Percentiles rank a stretch among this genome's conserved stretches.
Evolutionary conservation across 2,329 filamentous ascomycete genomes (phyloP).

Genomic region (Cadophora malorum): DNA sequence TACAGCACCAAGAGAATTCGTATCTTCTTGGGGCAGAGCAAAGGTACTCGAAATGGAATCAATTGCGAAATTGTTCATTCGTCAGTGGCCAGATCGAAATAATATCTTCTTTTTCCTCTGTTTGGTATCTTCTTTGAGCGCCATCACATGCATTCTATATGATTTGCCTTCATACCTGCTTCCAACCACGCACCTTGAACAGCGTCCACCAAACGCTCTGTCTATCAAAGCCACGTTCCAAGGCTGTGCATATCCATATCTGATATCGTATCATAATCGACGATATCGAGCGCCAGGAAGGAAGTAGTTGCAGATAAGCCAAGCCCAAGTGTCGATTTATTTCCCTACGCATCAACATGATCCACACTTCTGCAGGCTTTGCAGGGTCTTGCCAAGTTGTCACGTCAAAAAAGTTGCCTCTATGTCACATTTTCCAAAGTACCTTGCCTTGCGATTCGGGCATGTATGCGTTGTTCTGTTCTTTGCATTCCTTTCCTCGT

Average conservation of each 20-base stretch:
- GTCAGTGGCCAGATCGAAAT: background rate
- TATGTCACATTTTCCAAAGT: background rate
- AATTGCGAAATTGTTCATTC: background rate
- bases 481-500: background rate
- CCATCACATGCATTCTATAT: constrained; percentile 11
- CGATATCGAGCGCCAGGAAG: background rate
- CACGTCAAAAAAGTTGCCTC: background rate
- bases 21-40: background rate
- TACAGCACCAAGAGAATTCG: background rate
- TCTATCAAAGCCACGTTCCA: constrained; percentile 7
- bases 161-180: background rate
- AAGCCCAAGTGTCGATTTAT: constrained; percentile 4
- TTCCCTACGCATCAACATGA: background rate
- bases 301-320: constrained; percentile 11
- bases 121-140: background rate
- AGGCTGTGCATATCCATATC: constrained; percentile 7
- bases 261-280: background rate
- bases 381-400: background rate
- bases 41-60: background rate
- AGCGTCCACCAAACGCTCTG: background rate
- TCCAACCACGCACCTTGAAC: background rate
- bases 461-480: background rate
- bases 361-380: background rate
- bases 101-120: background rate
- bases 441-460: background rate